A percentile compares a stretch with the other conserved stretches of the same genome.
Conservation (phyloP, 2,329 filamentous ascomycete genomes). For the Aphanoascus verrucosus region DNA sequence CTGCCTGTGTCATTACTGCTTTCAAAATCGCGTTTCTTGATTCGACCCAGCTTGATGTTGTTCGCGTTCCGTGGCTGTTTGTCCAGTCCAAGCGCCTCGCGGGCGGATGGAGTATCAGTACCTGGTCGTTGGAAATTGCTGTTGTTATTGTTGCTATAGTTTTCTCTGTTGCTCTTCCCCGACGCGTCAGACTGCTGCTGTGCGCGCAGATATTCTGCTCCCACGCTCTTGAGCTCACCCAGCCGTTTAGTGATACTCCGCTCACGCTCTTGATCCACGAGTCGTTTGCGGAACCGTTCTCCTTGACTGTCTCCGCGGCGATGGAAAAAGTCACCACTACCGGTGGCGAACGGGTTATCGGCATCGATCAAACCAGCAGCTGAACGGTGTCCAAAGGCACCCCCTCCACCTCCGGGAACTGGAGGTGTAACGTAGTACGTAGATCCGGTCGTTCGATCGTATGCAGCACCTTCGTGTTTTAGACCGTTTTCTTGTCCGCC, state of each 20-base stretch:
- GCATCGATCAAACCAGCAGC: conserved; percentile 35
- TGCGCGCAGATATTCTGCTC: conserved; percentile 37
- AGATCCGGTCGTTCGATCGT: conserved; percentile 34
- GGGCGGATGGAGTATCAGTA: not conserved
- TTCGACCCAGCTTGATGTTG: conserved; percentile 32
- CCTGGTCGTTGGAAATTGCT: not conserved
- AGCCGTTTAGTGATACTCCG: conserved; percentile 37
- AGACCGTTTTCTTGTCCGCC: conserved; percentile 22
- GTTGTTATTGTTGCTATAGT: no score
- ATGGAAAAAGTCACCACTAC: conserved; percentile 19
- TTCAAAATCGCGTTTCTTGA: conserved; percentile 31
- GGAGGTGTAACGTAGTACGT: conserved; percentile 37
- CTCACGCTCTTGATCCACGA: conserved; percentile 36
- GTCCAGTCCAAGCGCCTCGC: conserved; percentile 19
- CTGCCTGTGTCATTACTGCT: conserved; percentile 22
- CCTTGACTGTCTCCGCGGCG: conserved; percentile 34
- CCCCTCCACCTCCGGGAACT: conserved; percentile 19
- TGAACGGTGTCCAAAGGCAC: conserved; percentile 18
- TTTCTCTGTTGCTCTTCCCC: no score
- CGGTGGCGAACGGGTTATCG: conserved; percentile 34
- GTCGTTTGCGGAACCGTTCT: conserved; percentile 34
- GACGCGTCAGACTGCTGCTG: conserved; percentile 16
- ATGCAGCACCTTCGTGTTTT: conserved; percentile 23
- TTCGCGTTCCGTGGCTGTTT: conserved; percentile 28
- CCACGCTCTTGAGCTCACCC: conserved; percentile 27